phyloP scores from a whole-genome alignment of 2,329 filamentous ascomycete genomes.

The Botrytis paeoniae region DNA sequence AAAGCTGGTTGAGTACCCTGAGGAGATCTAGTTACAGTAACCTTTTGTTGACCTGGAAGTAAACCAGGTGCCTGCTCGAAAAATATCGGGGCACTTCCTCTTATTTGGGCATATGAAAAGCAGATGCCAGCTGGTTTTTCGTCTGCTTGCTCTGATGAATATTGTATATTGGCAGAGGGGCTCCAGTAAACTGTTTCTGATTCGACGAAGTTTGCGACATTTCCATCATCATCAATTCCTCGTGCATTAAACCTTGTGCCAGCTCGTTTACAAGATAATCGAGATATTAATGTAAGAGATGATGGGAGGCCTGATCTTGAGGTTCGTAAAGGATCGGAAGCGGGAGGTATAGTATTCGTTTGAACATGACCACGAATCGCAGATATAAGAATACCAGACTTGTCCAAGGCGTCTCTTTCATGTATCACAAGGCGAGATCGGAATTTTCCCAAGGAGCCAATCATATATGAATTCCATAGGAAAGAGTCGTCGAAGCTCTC shows the following conservation, averaged over 20 bases:
- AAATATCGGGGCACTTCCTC: constrained; percentile 92
- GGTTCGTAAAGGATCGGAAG: constrained; percentile 65
- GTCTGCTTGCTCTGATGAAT: constrained; percentile 23
- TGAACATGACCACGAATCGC: constrained; percentile 91
- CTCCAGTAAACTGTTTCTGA: constrained; percentile 92
- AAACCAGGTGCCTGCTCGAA: constrained; percentile 93
- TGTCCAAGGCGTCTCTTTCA: constrained; percentile 78
- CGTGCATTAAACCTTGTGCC: constrained; percentile 96
- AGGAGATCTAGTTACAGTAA: constrained; percentile 79
- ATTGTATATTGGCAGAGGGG: constrained; percentile 47
- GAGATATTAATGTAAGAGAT: constrained; percentile 83
- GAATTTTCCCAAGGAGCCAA: constrained; percentile 86
- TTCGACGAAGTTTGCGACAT: constrained; percentile 98
- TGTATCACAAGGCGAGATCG: constrained; percentile 72
- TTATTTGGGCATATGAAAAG: constrained; percentile 91
- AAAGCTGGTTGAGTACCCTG: constrained; percentile 94
- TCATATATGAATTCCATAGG: constrained; percentile 99
- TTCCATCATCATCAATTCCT: constrained; percentile 94
- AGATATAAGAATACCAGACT: constrained; percentile 83
- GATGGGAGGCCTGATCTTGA: constrained; percentile 72
- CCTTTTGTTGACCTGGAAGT: constrained; percentile 90
- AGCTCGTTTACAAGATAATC: constrained; percentile 84
- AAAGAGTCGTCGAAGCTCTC: constrained; percentile 91
- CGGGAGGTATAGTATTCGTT: constrained; percentile 79
- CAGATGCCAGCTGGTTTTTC: constrained; percentile 54